Evolutionary conservation across 1,284 basidiomycete genomes (phyloP).

Genomic region (Ustilago sp.): DNA sequence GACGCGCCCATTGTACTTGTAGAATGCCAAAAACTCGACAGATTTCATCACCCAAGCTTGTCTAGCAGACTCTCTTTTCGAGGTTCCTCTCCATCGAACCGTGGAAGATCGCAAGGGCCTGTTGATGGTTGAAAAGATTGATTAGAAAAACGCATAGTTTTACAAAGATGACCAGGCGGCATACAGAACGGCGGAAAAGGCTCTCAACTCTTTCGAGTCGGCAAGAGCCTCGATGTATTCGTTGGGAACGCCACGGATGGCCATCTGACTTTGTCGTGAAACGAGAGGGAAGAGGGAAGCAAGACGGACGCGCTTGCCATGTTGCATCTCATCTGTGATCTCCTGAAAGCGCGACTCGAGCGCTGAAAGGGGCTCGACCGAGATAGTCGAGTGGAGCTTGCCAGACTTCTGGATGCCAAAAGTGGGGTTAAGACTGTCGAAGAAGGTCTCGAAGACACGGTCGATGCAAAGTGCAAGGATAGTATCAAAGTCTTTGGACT

Average conservation of each 20-base stretch:
- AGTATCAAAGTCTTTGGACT: constrained; percentile 77
- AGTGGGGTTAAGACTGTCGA: constrained; percentile 73
- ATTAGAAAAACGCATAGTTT: constrained; percentile 9
- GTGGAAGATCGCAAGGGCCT: neutral
- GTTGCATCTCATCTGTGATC: constrained; percentile 53
- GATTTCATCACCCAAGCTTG: neutral
- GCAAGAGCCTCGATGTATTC: constrained; percentile 77
- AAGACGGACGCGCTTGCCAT: constrained; percentile 75
- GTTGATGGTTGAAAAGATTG: neutral
- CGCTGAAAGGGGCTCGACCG: constrained; percentile 37
- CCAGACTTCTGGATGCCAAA: constrained; percentile 55
- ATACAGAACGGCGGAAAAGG: constrained; percentile 73
- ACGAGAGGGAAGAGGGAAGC: constrained; percentile 83
- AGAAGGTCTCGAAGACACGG: constrained; percentile 75
- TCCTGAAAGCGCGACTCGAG: constrained; percentile 72
- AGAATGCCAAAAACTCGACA: constrained; percentile 11
- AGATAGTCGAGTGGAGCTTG: constrained; percentile 25
- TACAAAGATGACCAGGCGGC: constrained; percentile 69
- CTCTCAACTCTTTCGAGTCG: constrained; percentile 72
- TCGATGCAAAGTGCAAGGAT: constrained; percentile 80
- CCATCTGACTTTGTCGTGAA: constrained; percentile 80
- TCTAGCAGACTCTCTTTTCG: neutral
- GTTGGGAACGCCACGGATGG: constrained; percentile 80
- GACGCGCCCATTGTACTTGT: constrained; percentile 25
- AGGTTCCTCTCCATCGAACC: neutral